Percentiles rank a stretch among this genome's conserved stretches.
These are phyloP conservation scores for Hippophae gyantsensis DNA, from an alignment of 306 rosid species.

Conservation along the genomic window DNA sequence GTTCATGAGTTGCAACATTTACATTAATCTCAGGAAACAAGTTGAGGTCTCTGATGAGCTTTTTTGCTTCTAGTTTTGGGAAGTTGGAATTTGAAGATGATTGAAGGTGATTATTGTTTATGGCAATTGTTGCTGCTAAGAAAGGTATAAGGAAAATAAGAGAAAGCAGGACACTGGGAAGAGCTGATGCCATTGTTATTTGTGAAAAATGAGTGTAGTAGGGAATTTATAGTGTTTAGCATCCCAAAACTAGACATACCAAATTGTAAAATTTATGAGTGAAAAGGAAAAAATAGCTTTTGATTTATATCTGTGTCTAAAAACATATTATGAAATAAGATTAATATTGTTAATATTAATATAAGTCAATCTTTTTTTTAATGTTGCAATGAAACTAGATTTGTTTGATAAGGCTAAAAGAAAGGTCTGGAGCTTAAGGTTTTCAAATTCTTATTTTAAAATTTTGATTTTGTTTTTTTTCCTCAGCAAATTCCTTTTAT, in stretches of 20 bases:
- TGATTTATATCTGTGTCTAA: too few relatives aligned
- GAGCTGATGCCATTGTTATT: constrained; percentile 40
- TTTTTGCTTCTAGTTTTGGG: constrained; percentile 43
- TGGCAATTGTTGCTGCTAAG: constrained; percentile 19
- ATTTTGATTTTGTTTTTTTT: too few relatives aligned
- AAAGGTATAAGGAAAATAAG: constrained; percentile 23
- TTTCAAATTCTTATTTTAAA: too few relatives aligned
- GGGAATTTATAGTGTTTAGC: constrained; percentile 33
- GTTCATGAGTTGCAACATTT: constrained; percentile 27
- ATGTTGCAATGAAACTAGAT: not conserved
- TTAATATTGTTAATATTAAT: too few relatives aligned
- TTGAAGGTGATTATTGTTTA: constrained; percentile 11
- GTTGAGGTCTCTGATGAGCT: constrained; percentile 56
- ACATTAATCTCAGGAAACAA: constrained; percentile 63
- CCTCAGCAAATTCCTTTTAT: too few relatives aligned
- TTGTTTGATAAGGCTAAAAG: constrained; percentile 2
- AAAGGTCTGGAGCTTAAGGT: too few relatives aligned
- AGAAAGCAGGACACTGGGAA: constrained; percentile 18
- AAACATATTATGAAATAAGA: too few relatives aligned
- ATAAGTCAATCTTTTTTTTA: too few relatives aligned
- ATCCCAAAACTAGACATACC: not conserved
- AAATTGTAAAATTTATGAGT: too few relatives aligned
- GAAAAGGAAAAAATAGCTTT: too few relatives aligned
- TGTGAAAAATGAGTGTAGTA: constrained; percentile 2
- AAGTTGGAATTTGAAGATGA: constrained; percentile 25